Evolutionary conservation across 1,139 yeast genomes (phyloP), one percentile per base, ranked within the genome.

Genomic region (Scheffersomyces titani): DNA sequence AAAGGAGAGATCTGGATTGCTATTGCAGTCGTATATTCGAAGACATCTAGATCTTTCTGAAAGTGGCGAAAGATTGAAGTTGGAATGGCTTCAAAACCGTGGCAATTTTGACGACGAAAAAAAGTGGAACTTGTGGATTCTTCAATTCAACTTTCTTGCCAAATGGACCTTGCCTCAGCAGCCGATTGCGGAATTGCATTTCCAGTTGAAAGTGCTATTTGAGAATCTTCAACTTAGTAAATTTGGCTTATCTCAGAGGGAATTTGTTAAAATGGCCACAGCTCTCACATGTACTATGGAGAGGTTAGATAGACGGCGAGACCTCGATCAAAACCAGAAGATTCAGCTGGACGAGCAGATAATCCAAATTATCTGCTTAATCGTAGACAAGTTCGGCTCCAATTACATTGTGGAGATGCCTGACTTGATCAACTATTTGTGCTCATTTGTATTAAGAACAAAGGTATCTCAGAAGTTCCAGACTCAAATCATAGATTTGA

Each of bases 11-110:
- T 82, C 89, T 2, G 86, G 87, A 0, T 58, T 68, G 1, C 58
- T 70, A 6, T 70, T 93, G 45, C 96, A 90, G 65, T 64, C 72
- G 9, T 64, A 74, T 19, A 72, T 85, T 5, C 69, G 83, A 50
- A 66, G 76, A 45, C 74, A 75, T 58, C 61, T 80, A 5, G 75
- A 72, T 11, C 64, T 76, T 49, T 57, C 57, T n/a, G 46, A 53
- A 2, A 58, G 59, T 51, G 70, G 65, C 45, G 54, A 50, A 11
- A 56, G 44, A 2, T 50, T 56, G 53, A 63, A 46, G 49, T 52
- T 44, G n/a, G 52, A 21, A 44, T 64, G 55, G 64, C 57, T 46
- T 9, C n/a, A 56, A 20, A 51, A 36, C 20, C 50, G 44, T 18
- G 58, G 46, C 22, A 45, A 9, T 22, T 51, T 9, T 54, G 47